Evolutionary conservation across 2,329 filamentous ascomycete species (phyloP).

Genomic region (Paramyrothecium roridum): DNA sequence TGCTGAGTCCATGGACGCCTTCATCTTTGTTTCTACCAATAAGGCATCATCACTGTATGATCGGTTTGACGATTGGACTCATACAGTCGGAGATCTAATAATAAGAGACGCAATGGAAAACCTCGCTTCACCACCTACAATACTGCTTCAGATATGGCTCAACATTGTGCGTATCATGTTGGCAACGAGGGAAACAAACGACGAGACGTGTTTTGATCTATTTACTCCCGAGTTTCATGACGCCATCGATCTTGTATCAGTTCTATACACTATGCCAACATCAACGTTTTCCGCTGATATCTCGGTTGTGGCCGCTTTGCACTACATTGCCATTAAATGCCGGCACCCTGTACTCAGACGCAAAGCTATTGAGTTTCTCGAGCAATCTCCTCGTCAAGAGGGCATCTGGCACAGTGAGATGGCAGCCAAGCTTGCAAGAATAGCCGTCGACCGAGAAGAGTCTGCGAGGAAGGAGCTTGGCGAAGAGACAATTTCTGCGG

Average conservation of each 20-base stretch:
- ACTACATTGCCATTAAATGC: neutral
- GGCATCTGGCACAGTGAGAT: neutral
- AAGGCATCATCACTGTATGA: no score
- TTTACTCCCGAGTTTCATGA: neutral
- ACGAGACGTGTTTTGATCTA: neutral
- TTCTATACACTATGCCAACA: neutral
- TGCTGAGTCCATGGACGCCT: no score
- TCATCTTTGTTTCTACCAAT: no score
- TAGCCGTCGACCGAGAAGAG: no score
- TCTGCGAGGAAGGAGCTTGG: no score
- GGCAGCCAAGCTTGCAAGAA: neutral
- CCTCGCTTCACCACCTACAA: neutral
- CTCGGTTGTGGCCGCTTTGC: neutral
- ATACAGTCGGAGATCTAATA: no score
- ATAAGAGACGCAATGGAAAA: no score
- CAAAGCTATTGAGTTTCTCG: neutral
- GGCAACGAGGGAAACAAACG: neutral
- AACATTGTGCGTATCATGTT: neutral
- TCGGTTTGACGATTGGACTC: no score
- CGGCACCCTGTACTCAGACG: neutral
- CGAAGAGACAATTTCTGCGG: no score
- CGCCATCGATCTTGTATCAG: neutral
- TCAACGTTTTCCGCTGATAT: neutral
- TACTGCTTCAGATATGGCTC: neutral
- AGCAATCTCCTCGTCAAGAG: neutral